These are phyloP conservation scores for Plasmodium fragile DNA, from an alignment of 169 alveolate species.

Conservation along the genomic window DNA sequence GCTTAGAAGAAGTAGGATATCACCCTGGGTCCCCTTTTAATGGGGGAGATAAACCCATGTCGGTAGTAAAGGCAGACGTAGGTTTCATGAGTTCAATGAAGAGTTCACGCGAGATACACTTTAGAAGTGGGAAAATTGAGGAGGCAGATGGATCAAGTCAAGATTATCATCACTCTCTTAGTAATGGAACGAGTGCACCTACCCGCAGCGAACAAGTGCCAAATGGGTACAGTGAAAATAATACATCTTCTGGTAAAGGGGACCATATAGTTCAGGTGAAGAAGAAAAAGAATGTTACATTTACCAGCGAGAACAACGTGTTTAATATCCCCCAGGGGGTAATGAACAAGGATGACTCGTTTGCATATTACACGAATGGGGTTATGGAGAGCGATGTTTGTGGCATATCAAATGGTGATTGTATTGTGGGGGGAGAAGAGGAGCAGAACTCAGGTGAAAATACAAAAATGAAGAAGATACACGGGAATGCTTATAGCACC, in stretches of 20 bases:
- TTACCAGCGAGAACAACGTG: constrained; percentile 25
- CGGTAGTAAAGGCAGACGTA: background rate
- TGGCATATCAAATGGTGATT: background rate
- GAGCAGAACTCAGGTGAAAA: background rate
- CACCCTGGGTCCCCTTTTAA: background rate
- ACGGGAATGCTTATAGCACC: background rate
- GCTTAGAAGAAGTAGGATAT: background rate
- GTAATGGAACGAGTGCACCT: background rate
- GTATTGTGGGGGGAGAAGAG: background rate
- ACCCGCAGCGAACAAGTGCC: background rate
- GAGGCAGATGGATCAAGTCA: background rate
- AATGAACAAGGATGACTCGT: background rate
- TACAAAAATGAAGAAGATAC: background rate
- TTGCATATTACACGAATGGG: background rate
- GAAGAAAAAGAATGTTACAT: constrained; percentile 34
- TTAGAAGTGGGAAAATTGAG: background rate
- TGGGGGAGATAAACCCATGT: background rate
- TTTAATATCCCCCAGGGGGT: constrained; percentile 17
- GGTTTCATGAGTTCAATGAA: background rate
- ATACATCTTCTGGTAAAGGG: background rate
- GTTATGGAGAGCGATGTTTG: background rate
- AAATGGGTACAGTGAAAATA: constrained; percentile 8
- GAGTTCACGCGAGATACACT: background rate
- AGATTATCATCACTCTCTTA: background rate
- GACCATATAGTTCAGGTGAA: background rate